A percentile compares a stretch with the other conserved stretches of the same genome.
Conservation (phyloP, 116 monocot genomes). For the Iris pallida region DNA sequence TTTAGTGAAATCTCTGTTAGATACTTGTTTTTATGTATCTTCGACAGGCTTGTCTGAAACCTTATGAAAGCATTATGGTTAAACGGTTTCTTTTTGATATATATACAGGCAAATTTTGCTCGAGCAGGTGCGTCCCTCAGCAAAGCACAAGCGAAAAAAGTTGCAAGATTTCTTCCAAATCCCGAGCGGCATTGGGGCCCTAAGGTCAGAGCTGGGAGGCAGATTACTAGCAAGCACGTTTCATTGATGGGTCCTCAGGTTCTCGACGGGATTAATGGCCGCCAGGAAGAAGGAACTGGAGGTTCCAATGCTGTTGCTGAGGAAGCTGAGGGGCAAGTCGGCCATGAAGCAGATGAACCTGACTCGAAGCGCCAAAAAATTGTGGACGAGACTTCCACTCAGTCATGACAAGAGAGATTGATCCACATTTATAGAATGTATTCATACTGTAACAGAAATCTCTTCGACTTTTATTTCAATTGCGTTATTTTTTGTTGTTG, state of each 20-base stretch:
- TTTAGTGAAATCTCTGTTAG: too few species aligned
- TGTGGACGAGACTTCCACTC: conserved; percentile 3
- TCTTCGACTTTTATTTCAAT: too few species aligned
- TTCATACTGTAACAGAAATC: too few species aligned
- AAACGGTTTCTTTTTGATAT: background rate
- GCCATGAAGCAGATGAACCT: conserved; percentile 17
- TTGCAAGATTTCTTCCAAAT: conserved; percentile 75
- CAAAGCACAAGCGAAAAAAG: conserved; percentile 82
- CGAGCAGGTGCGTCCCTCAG: conserved; percentile 61
- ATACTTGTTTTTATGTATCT: too few species aligned
- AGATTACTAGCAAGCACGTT: conserved; percentile 75
- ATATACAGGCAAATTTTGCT: conserved; percentile 68
- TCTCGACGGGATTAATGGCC: background rate
- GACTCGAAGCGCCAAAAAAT: conserved; percentile 48
- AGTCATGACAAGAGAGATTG: background rate
- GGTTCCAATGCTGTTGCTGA: background rate
- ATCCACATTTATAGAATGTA: too few species aligned
- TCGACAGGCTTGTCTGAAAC: too few species aligned
- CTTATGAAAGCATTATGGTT: too few species aligned
- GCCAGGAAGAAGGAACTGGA: background rate
- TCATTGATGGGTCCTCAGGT: conserved; percentile 51
- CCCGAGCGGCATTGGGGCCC: conserved; percentile 91
- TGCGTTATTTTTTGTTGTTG: too few species aligned
- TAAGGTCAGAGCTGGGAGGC: conserved; percentile 69
- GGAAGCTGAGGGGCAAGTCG: background rate